Evolutionary conservation across 202 grass and related monocot genomes (phyloP), one percentile per base, ranked within the genome.

Genomic region (Setaria italica): DNA sequence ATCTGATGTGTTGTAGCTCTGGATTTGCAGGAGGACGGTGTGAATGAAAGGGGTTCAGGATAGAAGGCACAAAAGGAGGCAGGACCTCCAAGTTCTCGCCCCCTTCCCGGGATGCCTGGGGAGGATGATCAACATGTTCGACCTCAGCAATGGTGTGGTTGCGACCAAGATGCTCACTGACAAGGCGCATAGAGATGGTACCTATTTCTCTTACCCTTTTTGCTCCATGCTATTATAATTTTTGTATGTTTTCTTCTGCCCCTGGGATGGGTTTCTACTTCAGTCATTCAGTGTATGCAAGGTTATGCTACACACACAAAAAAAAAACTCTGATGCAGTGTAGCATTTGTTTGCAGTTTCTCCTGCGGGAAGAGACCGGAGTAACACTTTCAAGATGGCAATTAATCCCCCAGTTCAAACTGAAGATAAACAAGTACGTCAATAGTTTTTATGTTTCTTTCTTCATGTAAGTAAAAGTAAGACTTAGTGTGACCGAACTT

Each of bases 151-250:
- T 13, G 86, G 89, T 17, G 76, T 94, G 21, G 87, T 85, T n/a
- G 85, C 80, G 2, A 90, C 91, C 67, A 98, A 98, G 78, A 83
- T 94, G 86, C 93, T 98, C 69, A 90, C 95, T 0, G 95, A 98
- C 2, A 90, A 83, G 86, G 89, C 89, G 3, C 91, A 98, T 59
- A 89, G 88, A 88, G 95, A 98, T 67, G 88, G 95, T 98, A 95
- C 29, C 16, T 19, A 21, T 63, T 59, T 55, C 50, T 66, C 54
- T 80, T 72, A 1, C 41, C 29, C 6, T 32, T 45, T 51, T 29
- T 16, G 2, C 29, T 62, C 19, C 62, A 53, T 72, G 12, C 0
- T 20, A 10, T 41, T 55, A 3, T 42, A n/a, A 11, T 42, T 68
- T 49, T 25, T 80, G 64, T 2, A 47, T 63, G 41, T 12, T 11